These are phyloP conservation scores for Cladosporium sp. DNA, from an alignment of 2,329 filamentous ascomycete species.

Conservation along the genomic window DNA sequence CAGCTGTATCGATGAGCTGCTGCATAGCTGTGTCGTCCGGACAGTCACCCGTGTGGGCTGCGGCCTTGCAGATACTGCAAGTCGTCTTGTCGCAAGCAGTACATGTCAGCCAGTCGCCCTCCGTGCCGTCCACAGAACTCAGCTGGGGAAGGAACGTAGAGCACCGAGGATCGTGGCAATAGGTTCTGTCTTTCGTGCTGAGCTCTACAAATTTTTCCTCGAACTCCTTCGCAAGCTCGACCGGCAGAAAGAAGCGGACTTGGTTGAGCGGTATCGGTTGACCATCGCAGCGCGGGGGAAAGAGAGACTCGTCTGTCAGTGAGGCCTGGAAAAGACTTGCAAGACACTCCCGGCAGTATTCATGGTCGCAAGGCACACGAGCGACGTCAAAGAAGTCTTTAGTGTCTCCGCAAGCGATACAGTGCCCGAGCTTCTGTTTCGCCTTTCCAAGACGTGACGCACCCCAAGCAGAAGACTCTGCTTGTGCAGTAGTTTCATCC, in stretches of 20 bases:
- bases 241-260: constrained; percentile 35
- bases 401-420: constrained; percentile 28
- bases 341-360: constrained; percentile 52
- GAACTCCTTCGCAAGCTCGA: constrained; percentile 35
- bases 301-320: constrained; percentile 48
- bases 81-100: constrained; percentile 41
- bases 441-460: constrained; percentile 12
- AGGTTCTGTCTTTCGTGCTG: constrained; percentile 45
- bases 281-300: constrained; percentile 53
- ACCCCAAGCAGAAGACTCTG: constrained; percentile 21
- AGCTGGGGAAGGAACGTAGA: constrained; percentile 43
- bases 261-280: constrained; percentile 37
- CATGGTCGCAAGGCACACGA: constrained; percentile 36
- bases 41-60: constrained; percentile 46
- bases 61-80: constrained; percentile 49
- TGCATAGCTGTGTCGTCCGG: constrained; percentile 41
- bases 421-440: constrained; percentile 14
- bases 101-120: constrained; percentile 39
- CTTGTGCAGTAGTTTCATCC: background rate
- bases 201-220: constrained; percentile 47
- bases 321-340: constrained; percentile 40
- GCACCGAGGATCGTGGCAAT: constrained; percentile 47
- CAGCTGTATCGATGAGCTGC: constrained; percentile 40
- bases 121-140: constrained; percentile 22
- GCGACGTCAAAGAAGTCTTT: constrained; percentile 27